Evolutionary conservation across 2,329 filamentous ascomycete species (phyloP), one percentile per base, ranked within the genome.

Genomic region (Cordyceps farinosa): DNA sequence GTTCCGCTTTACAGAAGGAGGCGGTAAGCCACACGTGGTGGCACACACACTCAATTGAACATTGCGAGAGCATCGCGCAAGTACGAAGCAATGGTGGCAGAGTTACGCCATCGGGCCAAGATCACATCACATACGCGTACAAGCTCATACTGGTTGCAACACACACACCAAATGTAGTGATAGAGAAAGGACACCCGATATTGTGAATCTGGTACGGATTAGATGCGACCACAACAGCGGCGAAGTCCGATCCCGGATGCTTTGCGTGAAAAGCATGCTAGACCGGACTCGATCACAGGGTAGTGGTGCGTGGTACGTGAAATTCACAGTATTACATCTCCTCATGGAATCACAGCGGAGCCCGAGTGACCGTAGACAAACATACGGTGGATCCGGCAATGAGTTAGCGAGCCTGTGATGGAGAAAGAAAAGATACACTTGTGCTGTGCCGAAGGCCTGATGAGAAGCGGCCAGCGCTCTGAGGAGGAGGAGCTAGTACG

Each of bases 11-110:
- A 30, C 38, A 22, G 15, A 29, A 53, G 58, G 36, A 34, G 58
- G 58, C 58, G 58, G 58, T 61, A 27, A 61, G 48, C 30, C 48
- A 61, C 58, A 15, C 34, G 15, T 42, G 45, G 45, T 51, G 45
- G 45, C 56, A 47, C 47, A 42, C 22, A 40, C 22, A 17, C 17
- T 17, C 13, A 44, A 58, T 38, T 30, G 29, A 34, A 40, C 11
- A 13, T 34, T 22, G 30, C 17, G 17, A 3, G 27, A 17, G 3
- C 13, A 32, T 13, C 27, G 13, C 38, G 38, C 38, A 40, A 40
- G 13, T 15, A 40, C 3, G 38, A 40, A 40, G 15, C 11, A 13
- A 11, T 5, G n/a, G 40, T 32, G 22, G 17, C 13, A 11, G n/a
- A 45, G 40, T 22, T 15, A 56, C 53, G 38, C 27, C 17, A 38